Base-by-base conservation (phyloP, 2,329 filamentous ascomycete genomes). In the Trichoderma sp. region DNA sequence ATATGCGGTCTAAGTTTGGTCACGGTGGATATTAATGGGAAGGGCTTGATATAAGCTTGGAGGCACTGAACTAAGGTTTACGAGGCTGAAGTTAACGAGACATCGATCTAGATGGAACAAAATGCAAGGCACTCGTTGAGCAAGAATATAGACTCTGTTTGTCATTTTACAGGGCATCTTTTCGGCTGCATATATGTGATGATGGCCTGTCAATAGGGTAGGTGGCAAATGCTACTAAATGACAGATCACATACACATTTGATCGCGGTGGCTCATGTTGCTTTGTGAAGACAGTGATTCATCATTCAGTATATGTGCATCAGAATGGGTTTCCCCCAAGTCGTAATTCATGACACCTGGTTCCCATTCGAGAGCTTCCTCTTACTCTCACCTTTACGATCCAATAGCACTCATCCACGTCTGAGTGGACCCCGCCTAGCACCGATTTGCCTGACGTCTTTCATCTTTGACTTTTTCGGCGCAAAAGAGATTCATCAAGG, bases 381-480 rank as follows among this genome's bases (percentile, higher is more conserved):
- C 39, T n/a, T 8, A n/a, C 39, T 43, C 39, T 43, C 18, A 18
- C 7, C 11, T 2, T 26, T 13, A n/a, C 16, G 52, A 28, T 66
- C 63, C 63, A 66, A 66, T 66, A 49, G 54, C 55, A 59, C 24
- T 51, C 63, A 66, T 51, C 52, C 63, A 66, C 54, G 63, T 66
- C 54, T 66, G 56, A 58, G 39, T 46, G 63, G 39, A 49, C 54
- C 63, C 63, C 63, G 49, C 63, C 46, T 6, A 30, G 39, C 26
- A 66, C 28, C 39, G 21, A 56, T 28, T 49, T 26, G 61, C 37
- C 11, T 2, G 16, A 37, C 24, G 59, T 24, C 5, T 14, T 21
- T 60, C 43, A 14, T 18, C 32, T 60, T 32, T 51, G 14, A 43
- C 3, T 32, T 63, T 63, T 51, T 61, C 21, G 14, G 39, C 37